These are phyloP conservation scores for Globisporangium canariense DNA, from an alignment of 352 stramenopile species.

Conservation along the genomic window DNA sequence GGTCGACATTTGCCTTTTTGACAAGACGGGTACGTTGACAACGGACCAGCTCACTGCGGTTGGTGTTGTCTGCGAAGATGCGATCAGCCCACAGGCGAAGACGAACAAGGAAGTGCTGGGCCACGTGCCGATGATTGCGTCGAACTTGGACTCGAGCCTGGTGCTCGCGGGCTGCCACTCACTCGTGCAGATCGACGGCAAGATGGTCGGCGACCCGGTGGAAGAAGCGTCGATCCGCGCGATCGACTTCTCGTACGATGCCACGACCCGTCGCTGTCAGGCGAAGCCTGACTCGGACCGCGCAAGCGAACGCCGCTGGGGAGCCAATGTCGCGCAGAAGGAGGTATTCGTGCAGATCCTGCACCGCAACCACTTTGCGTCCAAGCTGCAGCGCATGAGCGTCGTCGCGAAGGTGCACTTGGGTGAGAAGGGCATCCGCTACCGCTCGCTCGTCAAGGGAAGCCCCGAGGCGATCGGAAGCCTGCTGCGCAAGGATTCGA, in stretches of 20 bases:
- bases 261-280: conserved; percentile 64
- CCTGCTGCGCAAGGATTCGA: conserved; percentile 75
- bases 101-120: conserved; percentile 48
- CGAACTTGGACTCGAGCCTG: conserved; percentile 76
- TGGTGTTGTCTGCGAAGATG: conserved; percentile 89
- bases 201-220: conserved; percentile 96
- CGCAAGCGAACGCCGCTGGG: conserved; percentile 67
- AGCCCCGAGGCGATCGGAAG: conserved; percentile 93
- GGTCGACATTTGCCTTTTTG: conserved; percentile 96
- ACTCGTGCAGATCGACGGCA: conserved; percentile 96
- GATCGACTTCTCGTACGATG: conserved; percentile 92
- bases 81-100: conserved; percentile 25
- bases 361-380: conserved; percentile 95
- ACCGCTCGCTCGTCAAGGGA: conserved; percentile 95
- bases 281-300: conserved; percentile 74
- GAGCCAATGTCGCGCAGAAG: conserved; percentile 61
- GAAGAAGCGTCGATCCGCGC: conserved; percentile 96
- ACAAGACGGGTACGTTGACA: conserved; percentile 99
- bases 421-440: conserved; percentile 56
- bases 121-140: conserved; percentile 82
- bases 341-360: conserved; percentile 89
- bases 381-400: conserved; percentile 96
- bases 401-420: conserved; percentile 90
- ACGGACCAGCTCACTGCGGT: conserved; percentile 94
- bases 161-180: conserved; percentile 94